Evolutionary conservation across 148 eudicot species (phyloP).

Genomic region (Pharnaceum exiguum): DNA sequence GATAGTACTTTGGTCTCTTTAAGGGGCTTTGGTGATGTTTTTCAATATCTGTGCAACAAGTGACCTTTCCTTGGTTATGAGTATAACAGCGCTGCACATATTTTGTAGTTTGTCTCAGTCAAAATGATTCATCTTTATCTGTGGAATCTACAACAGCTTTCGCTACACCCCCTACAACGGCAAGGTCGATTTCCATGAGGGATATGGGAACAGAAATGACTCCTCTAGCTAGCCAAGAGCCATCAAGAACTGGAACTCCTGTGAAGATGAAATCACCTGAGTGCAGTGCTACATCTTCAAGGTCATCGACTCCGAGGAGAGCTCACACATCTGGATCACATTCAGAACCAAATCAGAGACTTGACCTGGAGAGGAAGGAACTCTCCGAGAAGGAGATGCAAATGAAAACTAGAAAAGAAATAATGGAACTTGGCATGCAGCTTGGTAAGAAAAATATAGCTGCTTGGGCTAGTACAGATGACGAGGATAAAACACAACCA

Average conservation of each 20-base stretch:
- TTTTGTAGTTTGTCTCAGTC: slow-evolving; percentile 51
- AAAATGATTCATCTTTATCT: slow-evolving; percentile 29
- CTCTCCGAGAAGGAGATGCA: slow-evolving; percentile 57
- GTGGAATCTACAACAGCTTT: slow-evolving; percentile 36
- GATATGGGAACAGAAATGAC: slow-evolving; percentile 92
- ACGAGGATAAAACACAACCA: slow-evolving; percentile 35
- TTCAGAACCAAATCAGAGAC: slow-evolving; percentile 12
- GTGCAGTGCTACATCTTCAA: slow-evolving; percentile 52
- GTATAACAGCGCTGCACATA: neutral
- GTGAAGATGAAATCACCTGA: slow-evolving; percentile 65
- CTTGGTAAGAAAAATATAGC: slow-evolving; percentile 57
- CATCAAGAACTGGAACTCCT: slow-evolving; percentile 80
- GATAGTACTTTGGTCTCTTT: too few relatives aligned
- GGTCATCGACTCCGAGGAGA: slow-evolving; percentile 49
- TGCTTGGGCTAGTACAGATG: slow-evolving; percentile 56
- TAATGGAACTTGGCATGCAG: slow-evolving; percentile 58
- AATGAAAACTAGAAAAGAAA: slow-evolving; percentile 57
- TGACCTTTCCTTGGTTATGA: too few relatives aligned
- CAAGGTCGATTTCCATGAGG: slow-evolving; percentile 73
- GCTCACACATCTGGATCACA: slow-evolving; percentile 27
- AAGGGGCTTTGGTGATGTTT: too few relatives aligned
- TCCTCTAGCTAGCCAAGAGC: slow-evolving; percentile 77
- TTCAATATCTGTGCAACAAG: too few relatives aligned
- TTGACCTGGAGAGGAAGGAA: slow-evolving; percentile 23
- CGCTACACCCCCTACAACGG: slow-evolving; percentile 46